phyloP scores from a whole-genome alignment of 1,139 yeast genomes.

The Chernovozyma sophiae-reginae region DNA sequence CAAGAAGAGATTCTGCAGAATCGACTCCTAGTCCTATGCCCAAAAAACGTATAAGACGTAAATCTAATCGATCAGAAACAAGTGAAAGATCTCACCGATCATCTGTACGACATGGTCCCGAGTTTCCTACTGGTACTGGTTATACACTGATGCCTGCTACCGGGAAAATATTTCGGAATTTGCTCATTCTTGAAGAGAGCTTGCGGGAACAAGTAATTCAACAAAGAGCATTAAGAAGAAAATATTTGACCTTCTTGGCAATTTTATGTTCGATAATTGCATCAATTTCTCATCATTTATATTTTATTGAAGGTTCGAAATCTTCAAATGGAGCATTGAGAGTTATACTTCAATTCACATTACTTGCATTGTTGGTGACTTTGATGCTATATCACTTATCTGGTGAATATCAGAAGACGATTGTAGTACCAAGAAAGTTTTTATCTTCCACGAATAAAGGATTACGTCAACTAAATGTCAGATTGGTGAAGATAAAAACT shows the following conservation, averaged over 20 bases:
- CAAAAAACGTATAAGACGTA: slow-evolving; percentile 27
- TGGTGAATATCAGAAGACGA: slow-evolving; percentile 85
- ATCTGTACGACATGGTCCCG: slow-evolving; percentile 13
- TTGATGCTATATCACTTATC: slow-evolving; percentile 75
- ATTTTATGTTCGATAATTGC: slow-evolving; percentile 43
- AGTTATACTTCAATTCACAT: slow-evolving; percentile 54
- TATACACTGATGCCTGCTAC: slow-evolving; percentile 52
- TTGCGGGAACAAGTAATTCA: slow-evolving; percentile 75
- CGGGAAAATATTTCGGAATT: slow-evolving; percentile 72
- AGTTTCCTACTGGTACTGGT: slow-evolving; percentile 28
- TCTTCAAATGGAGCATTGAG: slow-evolving; percentile 31
- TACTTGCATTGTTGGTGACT: slow-evolving; percentile 67
- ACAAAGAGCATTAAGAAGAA: slow-evolving; percentile 64
- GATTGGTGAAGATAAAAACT: slow-evolving; percentile 66
- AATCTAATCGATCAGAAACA: slow-evolving; percentile 25
- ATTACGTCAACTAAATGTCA: slow-evolving; percentile 71
- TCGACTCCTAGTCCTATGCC: slow-evolving; percentile 20
- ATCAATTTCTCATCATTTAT: slow-evolving; percentile 39
- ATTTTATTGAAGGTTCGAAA: slow-evolving; percentile 20
- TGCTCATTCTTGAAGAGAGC: slow-evolving; percentile 80
- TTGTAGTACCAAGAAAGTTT: slow-evolving; percentile 76
- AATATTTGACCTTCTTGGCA: slow-evolving; percentile 69
- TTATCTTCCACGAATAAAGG: slow-evolving; percentile 83
- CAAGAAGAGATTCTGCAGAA: slow-evolving; percentile 11
- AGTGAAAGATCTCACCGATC: slow-evolving; percentile 23